Base-by-base conservation (phyloP, 163 green algal genomes). In the Scenedesmus sp. region DNA sequence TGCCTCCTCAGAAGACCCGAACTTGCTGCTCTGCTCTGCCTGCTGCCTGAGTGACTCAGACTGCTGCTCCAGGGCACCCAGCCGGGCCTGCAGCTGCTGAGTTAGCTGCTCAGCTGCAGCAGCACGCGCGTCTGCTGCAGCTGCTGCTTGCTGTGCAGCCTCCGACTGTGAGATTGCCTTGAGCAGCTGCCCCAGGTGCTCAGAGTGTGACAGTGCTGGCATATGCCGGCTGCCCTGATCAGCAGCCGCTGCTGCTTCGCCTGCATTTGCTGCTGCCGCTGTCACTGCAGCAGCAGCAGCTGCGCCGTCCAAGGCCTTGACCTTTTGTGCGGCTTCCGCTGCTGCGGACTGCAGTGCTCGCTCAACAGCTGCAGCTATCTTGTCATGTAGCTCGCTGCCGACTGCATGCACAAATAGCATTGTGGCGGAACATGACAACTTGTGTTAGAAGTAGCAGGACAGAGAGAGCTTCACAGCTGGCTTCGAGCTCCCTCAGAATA, bases 131-230 rank as follows among this genome's bases (percentile, higher is more conserved):
- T 52, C 83, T 15, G 83, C 84, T 62, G 84, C 84, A 52, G 73
- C 74, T 79, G 84, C 34, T 64, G 84, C 62, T 26, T 52, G 12
- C 13, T 89, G 59, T 15, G 84, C 84, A 23, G 26, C 84, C 67
- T 89, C 84, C 10, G 84, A 89, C 26, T 67, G 34, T n/a, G 73
- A 34, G 1, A 89, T 55, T 20, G 84, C 84, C 62, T 67, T 79
- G 4, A 81, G 74, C 84, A 89, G 34, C 84, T 82, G 56, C 34
- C 84, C 64, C 12, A 82, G 16, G n/a, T 89, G 84, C 60, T 81
- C 84, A 54, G 84, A 23, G 20, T 89, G 10, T 82, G 84, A 34
- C 18, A 6, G 57, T 16, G 59, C 23, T 59, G 57, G 10, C 18
- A 77, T 57, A 7, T 59, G 83, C 59, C 56, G 83, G 70, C 34